Base-by-base conservation (phyloP, 768 basidiomycete genomes). In the Auricularia sp. region DNA sequence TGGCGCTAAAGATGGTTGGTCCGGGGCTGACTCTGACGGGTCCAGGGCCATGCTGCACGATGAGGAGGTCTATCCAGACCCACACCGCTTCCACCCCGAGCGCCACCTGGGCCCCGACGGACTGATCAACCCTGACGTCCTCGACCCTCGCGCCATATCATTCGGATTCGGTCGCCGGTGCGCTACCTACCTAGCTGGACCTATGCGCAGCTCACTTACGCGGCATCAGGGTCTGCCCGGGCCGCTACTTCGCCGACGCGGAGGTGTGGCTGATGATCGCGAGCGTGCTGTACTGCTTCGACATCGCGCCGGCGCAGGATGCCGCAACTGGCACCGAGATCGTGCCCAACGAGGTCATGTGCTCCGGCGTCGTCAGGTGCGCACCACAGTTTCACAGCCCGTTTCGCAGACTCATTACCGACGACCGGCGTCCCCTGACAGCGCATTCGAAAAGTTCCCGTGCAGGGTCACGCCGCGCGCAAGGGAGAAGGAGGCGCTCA, bases 71-170 rank as follows among this genome's bases (percentile, higher is more conserved):
- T 51, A 51, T 18, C 79, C 80, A 0, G 74, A 84, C 64, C 74
- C 86, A 1, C 72, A 81, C 58, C 65, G 67, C 1, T 87, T 87
- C 73, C 71, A 72, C 43, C 86, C 85, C 0, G 82, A 83, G 42
- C 79, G 86, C 3, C 86, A 77, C 67, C 66, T 85, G 11, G 6
- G 21, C 21, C 10, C 1, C 47, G 47, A 51, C 47, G 47, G 47
- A 10, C 7, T 8, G 16, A 18, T 51, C 18, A 51, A 51, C 18
- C 6, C 47, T 6, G 47, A 51, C 14, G 1, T 51, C 21, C 14
- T 51, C 18, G 47, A 51, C 21, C 47, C 47, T 8, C 47, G 47
- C 21, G 47, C 21, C 6, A 21, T 51, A 5, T 16, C 10, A 5
- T 51, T 51, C 21, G 47, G 47, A 10, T 51, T 51, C 18, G 47